Percentiles rank a stretch among this genome's conserved stretches.
Conservation (phyloP, 306 rosid species). For the Betula pendula region DNA sequence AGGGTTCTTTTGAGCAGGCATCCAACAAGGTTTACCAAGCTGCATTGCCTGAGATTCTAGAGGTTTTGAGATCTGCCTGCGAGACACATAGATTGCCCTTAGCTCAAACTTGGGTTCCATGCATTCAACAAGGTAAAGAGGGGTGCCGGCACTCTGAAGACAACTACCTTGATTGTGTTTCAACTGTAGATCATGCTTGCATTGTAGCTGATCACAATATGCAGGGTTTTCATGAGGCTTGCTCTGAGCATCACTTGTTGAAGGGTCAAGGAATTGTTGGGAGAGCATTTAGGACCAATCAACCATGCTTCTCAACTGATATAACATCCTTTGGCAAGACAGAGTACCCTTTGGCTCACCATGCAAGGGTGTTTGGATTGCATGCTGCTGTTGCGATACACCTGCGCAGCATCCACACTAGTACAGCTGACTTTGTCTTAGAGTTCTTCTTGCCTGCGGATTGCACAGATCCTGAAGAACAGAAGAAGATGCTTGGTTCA, state of each 20-base stretch:
- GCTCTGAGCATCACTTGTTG: conserved; percentile 95
- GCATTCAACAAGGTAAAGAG: conserved; percentile 74
- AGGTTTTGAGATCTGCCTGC: conserved; percentile 75
- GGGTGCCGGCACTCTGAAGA: conserved; percentile 84
- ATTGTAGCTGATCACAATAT: conserved; percentile 57
- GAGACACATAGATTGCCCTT: conserved; percentile 79
- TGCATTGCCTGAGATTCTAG: conserved; percentile 71
- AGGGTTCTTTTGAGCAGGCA: conserved; percentile 48
- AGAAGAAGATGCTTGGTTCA: conserved; percentile 74
- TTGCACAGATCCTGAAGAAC: conserved; percentile 71
- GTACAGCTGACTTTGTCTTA: conserved; percentile 69
- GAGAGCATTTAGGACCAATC: conserved; percentile 75
- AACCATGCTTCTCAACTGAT: conserved; percentile 78
- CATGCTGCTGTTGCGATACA: conserved; percentile 89
- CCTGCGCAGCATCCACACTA: conserved; percentile 66
- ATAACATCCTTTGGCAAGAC: conserved; percentile 64
- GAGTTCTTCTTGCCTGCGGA: conserved; percentile 91
- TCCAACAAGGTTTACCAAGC: conserved; percentile 53
- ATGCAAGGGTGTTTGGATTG: conserved; percentile 71
- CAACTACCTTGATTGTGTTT: conserved; percentile 66
- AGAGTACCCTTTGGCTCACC: conserved; percentile 89
- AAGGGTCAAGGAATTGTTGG: conserved; percentile 94
- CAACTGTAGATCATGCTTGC: conserved; percentile 91
- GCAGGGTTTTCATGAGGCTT: conserved; percentile 79
- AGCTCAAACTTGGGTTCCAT: conserved; percentile 91